These are phyloP conservation scores for Aspergillus ochraceus DNA, from an alignment of 2,329 filamentous ascomycete species.

Conservation along the genomic window DNA sequence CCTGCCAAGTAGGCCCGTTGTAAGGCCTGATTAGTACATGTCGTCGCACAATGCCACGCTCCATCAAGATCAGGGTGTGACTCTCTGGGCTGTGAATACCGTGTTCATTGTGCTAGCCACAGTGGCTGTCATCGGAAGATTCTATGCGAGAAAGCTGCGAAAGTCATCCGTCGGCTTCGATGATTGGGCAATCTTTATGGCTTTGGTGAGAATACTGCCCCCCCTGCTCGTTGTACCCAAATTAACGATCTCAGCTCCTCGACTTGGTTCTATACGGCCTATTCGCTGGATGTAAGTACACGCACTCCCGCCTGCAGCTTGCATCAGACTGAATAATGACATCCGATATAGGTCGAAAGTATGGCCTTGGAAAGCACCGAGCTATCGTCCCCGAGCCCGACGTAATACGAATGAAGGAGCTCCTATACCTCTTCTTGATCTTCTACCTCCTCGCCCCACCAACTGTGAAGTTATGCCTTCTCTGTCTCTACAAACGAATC, in stretches of 20 bases:
- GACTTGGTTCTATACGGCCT: not conserved
- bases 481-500: not conserved
- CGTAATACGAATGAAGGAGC: not conserved
- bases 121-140: not conserved
- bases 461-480: not conserved
- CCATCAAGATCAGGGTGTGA: not conserved
- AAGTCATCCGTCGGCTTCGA: not conserved
- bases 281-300: not conserved
- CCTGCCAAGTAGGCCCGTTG: not conserved
- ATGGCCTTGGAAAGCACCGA: conserved; percentile 1
- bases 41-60: not conserved
- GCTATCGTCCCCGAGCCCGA: not conserved
- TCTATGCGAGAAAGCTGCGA: conserved; percentile 1
- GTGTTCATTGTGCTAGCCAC: not conserved
- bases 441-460: not conserved
- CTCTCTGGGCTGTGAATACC: conserved; percentile 2
- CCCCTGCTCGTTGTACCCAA: not conserved
- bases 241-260: not conserved
- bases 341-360: not conserved
- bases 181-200: not conserved
- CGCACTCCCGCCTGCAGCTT: too few species aligned
- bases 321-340: too few species aligned
- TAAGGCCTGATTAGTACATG: not conserved
- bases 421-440: not conserved
- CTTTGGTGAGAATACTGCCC: not conserved